phyloP scores from a whole-genome alignment of 1,284 basidiomycete species.

The Pholiota adiposa region DNA sequence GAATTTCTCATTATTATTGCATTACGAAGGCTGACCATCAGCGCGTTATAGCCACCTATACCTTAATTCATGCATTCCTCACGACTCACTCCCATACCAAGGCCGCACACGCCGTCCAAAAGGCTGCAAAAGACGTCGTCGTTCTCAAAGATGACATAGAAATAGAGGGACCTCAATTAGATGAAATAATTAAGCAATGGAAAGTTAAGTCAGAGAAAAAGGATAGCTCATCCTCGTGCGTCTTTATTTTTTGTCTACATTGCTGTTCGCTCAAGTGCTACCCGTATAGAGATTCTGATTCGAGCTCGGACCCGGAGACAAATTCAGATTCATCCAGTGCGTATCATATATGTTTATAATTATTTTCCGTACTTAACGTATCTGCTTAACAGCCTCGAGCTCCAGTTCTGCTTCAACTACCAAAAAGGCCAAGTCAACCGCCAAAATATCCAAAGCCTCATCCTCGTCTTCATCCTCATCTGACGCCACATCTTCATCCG shows the following conservation, averaged over 20 bases:
- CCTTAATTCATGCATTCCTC: slow-evolving; percentile 75
- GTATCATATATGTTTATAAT: not conserved
- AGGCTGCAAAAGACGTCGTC: slow-evolving; percentile 63
- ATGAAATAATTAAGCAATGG: slow-evolving; percentile 68
- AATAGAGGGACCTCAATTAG: slow-evolving; percentile 55
- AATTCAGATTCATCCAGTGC: slow-evolving; percentile 26
- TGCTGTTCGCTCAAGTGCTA: not conserved
- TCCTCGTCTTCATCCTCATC: slow-evolving; percentile 28
- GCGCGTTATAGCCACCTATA: slow-evolving; percentile 61
- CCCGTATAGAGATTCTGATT: slow-evolving; percentile 13
- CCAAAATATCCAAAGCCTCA: slow-evolving; percentile 16
- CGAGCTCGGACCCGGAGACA: slow-evolving; percentile 20
- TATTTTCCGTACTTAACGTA: not conserved
- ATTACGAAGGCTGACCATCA: slow-evolving; percentile 7
- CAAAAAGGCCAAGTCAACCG: slow-evolving; percentile 16
- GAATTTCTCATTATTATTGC: slow-evolving; percentile 18
- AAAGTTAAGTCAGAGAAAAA: slow-evolving; percentile 35
- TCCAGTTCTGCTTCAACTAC: slow-evolving; percentile 14
- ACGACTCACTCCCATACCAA: slow-evolving; percentile 62
- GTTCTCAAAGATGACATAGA: slow-evolving; percentile 57
- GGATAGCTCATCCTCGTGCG: slow-evolving; percentile 19
- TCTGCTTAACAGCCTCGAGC: slow-evolving; percentile 4
- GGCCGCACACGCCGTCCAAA: slow-evolving; percentile 66
- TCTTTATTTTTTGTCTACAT: not conserved
- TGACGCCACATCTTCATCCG: slow-evolving; percentile 29